Conservation (phyloP, 2,329 filamentous ascomycete species). For the Phialocephala sp. region DNA sequence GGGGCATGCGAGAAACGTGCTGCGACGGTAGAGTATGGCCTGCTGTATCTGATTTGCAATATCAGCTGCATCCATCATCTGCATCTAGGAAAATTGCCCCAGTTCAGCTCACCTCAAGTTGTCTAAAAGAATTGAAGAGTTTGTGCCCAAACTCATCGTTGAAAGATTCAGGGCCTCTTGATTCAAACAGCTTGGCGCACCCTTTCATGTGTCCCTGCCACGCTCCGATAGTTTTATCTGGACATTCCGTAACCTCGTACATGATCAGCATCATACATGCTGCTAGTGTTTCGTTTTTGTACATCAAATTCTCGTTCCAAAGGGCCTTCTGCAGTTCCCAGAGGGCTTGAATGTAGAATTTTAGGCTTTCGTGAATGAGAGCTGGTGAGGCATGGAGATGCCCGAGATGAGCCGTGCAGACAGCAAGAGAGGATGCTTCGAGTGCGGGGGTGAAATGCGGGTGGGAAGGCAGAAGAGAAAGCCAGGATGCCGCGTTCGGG, state of each 20-base stretch:
- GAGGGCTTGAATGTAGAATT: conserved; percentile 44
- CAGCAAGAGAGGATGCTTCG: conserved; percentile 40
- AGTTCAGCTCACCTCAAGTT: conserved; percentile 32
- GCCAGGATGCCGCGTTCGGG: conserved; percentile 31
- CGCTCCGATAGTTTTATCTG: conserved; percentile 38
- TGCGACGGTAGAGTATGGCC: conserved; percentile 34
- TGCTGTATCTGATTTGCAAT: conserved; percentile 40
- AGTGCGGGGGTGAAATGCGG: conserved; percentile 38
- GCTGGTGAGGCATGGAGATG: conserved; percentile 37
- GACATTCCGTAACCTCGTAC: conserved; percentile 47
- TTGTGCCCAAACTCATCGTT: conserved; percentile 42
- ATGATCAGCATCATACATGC: conserved; percentile 45
- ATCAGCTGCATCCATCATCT: conserved; percentile 3
- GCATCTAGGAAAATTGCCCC: not conserved
- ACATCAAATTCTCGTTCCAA: conserved; percentile 41
- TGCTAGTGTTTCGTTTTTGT: conserved; percentile 45
- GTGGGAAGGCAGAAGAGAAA: conserved; percentile 38
- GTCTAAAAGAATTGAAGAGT: conserved; percentile 43
- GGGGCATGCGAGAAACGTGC: conserved; percentile 40
- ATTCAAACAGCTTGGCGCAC: conserved; percentile 42
- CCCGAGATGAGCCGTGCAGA: conserved; percentile 41
- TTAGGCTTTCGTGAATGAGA: conserved; percentile 42
- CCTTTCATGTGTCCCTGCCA: conserved; percentile 45
- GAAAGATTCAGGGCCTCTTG: conserved; percentile 44
- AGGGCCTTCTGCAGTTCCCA: conserved; percentile 46